Base-by-base conservation (phyloP, 768 basidiomycete genomes). In the Pleurotus citrinopileatus region DNA sequence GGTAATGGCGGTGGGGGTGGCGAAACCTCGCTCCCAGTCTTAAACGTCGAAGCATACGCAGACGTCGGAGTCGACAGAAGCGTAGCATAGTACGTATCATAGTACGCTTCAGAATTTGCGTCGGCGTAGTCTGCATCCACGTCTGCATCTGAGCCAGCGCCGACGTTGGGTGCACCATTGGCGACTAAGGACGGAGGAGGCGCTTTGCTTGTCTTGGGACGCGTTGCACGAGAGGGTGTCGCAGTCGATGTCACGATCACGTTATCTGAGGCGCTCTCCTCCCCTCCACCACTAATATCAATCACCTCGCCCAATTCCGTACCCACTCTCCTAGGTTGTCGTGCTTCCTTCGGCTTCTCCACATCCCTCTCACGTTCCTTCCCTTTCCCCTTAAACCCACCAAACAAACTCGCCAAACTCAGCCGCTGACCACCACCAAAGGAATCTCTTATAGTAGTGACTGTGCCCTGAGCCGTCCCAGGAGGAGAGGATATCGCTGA, bases 31-130 rank as follows among this genome's bases (percentile, higher is more conserved):
- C 23, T 19, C 15, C 52, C n/a, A 42, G 27, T 51, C 34, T 32
- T 34, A 22, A 53, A 42, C n/a, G n/a, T n/a, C 37, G 52, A 43
- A 28, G 22, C 26, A 13, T 8, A 34, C 10, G n/a, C 22, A 56
- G 36, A 38, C 28, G 46, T 29, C 43, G 57, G 47, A n/a, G 40
- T 48, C 42, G 57, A 57, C 20, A 69, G 51, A 12, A 76, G 59
- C 4, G 73, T 72, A 9, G 77, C 67, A 61, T 80, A 82, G 65
- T 79, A 79, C 3, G 80, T 75, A 58, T 78, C 72, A 59, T 78
- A 79, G 55, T 77, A 78, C 37, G 80, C 80, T 17, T 80, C 76
- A 3, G 73, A 70, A 37, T 70, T 68, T 2, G 65, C 27, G 38
- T 60, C 25, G 56, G 6, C 42, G 10, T 32, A 2, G 43, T 26